Base-by-base conservation (phyloP, 2,329 filamentous ascomycete species). In the Dactylellina sp. region DNA sequence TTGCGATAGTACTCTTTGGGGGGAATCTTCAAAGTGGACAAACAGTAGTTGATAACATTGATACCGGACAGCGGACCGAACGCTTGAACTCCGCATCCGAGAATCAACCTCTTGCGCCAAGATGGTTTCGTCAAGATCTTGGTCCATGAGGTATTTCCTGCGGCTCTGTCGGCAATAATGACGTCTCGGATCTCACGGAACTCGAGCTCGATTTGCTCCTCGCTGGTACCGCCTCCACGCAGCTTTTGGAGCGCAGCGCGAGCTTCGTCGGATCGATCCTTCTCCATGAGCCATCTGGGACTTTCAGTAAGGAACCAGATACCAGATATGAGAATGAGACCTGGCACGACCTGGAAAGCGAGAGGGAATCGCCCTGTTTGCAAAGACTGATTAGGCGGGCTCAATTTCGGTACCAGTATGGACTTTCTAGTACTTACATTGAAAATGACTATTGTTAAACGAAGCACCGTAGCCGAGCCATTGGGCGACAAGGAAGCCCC, bases 21-120 rank as follows among this genome's bases (percentile, higher is more conserved):
- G 37, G 37, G 37, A n/a, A n/a, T n/a, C n/a, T 12, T 40, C 5
- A 14, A 14, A 85, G 84, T 84, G 0, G 85, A 86, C 28, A 86
- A 85, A 76, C 89, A 89, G 80, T 89, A 89, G 1, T 85, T 86
- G 65, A 89, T 89, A 22, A 88, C 79, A 81, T 81, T 86, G 77
- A 86, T 86, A 46, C 86, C 86, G n/a, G 84, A 85, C 77, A 90
- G 85, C 75, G 90, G 88, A 52, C 88, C 87, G 77, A 90, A 88
- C 72, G 88, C 84, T 79, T 91, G 88, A 40, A 89, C 85, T 32
- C 86, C 80, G 44, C 85, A 85, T 20, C 86, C 89, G 72, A 89
- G 86, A 75, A 89, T 80, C 56, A 90, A 84, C 14, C 89, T 83
- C 52, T 84, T 88, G 78, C 89, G 84, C 84, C 87, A 89, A 62